phyloP scores from a whole-genome alignment of 768 basidiomycete genomes.

The Xanthoconium stramineum region DNA sequence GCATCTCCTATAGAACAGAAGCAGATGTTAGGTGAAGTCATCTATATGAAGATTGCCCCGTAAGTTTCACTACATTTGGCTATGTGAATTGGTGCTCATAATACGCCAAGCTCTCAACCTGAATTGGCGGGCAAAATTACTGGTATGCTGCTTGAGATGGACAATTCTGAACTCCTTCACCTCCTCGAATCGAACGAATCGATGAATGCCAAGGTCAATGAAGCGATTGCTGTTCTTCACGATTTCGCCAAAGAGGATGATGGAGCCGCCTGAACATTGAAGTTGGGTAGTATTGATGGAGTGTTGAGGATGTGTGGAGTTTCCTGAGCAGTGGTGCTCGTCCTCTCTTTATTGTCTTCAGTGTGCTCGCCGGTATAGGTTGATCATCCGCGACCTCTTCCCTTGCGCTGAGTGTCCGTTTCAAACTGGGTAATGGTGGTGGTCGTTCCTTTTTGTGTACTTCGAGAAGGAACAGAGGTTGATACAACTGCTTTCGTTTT shows the following conservation, averaged over 20 bases:
- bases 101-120: slow-evolving; percentile 62
- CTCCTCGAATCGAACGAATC: slow-evolving; percentile 81
- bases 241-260: slow-evolving; percentile 63
- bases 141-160: slow-evolving; percentile 99
- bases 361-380: slow-evolving; percentile 32
- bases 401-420: slow-evolving; percentile 36
- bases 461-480: slow-evolving; percentile 52
- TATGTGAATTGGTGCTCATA: slow-evolving; percentile 5
- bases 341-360: slow-evolving; percentile 40
- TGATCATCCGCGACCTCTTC: slow-evolving; percentile 38
- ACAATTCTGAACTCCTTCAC: slow-evolving; percentile 88
- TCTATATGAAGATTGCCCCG: slow-evolving; percentile 87
- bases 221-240: slow-evolving; percentile 85
- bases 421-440: slow-evolving; percentile 43
- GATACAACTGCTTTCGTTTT: slow-evolving; percentile 52
- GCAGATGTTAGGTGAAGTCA: slow-evolving; percentile 96
- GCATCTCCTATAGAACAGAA: slow-evolving; percentile 85
- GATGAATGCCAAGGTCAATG: slow-evolving; percentile 85
- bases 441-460: slow-evolving; percentile 55
- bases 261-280: neutral
- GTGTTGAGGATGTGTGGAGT: slow-evolving; percentile 17
- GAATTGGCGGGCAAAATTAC: slow-evolving; percentile 98
- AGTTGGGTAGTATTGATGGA: neutral
- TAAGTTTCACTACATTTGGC: slow-evolving; percentile 38
- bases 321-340: slow-evolving; percentile 43